Percentiles rank a stretch among this genome's conserved stretches.
Conservation (phyloP, 371 early-diverging fungal species). For the Mortierella sp. region DNA sequence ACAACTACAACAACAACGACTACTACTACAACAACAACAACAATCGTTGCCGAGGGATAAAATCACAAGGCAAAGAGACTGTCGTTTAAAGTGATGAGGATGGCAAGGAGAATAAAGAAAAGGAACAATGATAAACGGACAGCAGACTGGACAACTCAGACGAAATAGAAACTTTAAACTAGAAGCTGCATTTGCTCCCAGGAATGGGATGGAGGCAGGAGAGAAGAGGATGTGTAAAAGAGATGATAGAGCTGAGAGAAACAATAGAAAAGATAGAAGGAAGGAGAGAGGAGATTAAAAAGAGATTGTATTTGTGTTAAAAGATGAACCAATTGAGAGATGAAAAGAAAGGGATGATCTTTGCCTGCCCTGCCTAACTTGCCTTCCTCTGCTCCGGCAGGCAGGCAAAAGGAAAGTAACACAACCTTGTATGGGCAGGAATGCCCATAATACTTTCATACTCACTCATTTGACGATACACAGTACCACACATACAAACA, state of each 20-base stretch:
- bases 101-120: slow-evolving; percentile 4
- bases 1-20: too few relatives aligned
- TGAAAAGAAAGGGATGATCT: neutral
- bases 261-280: neutral
- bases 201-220: neutral
- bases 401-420: too few relatives aligned
- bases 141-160: too few relatives aligned
- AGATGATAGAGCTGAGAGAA: neutral
- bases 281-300: neutral
- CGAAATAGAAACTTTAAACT: slow-evolving; percentile 7
- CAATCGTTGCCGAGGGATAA: too few relatives aligned
- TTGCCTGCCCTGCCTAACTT: neutral
- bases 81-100: neutral
- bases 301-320: neutral
- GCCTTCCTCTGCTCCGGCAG: neutral
- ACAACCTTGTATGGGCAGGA: too few relatives aligned
- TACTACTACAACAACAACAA: too few relatives aligned
- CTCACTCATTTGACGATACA: too few relatives aligned
- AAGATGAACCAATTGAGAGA: neutral
- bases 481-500: too few relatives aligned
- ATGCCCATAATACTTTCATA: too few relatives aligned
- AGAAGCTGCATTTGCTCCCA: neutral
- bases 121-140: too few relatives aligned
- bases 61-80: neutral
- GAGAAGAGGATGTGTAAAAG: neutral